Conservation (phyloP, 306 rosid species). For the Carpinus fangiana region DNA sequence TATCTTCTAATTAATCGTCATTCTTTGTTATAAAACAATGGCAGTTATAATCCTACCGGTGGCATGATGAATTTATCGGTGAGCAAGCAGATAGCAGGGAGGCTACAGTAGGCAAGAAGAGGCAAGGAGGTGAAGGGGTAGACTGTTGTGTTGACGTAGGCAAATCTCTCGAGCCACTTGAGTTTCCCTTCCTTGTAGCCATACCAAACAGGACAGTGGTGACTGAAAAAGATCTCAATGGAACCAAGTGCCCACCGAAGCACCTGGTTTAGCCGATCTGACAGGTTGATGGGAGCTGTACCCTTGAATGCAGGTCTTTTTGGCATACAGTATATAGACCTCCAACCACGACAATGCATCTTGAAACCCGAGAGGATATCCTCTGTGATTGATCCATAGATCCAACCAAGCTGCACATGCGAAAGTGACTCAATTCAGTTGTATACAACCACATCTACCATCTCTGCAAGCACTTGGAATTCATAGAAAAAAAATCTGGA, state of each 20-base stretch:
- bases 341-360: slow-evolving; percentile 99
- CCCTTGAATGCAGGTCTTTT: slow-evolving; percentile 90
- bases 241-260: slow-evolving; percentile 99
- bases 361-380: slow-evolving; percentile 93
- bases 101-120: slow-evolving; percentile 82
- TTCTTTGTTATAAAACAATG: not conserved
- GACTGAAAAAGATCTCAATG: slow-evolving; percentile 94
- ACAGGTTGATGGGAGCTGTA: slow-evolving; percentile 96
- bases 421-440: slow-evolving; percentile 22
- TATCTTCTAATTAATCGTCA: not conserved
- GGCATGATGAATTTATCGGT: slow-evolving; percentile 99
- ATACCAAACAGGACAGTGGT: slow-evolving; percentile 84
- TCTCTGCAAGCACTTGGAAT: not conserved
- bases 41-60: slow-evolving; percentile 50
- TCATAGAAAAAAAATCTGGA: not conserved
- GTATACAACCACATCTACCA: not conserved
- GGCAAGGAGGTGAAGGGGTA: slow-evolving; percentile 96
- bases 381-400: slow-evolving; percentile 92
- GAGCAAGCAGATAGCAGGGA: slow-evolving; percentile 95
- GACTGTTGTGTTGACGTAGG: slow-evolving; percentile 91
- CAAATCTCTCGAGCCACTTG: slow-evolving; percentile 93
- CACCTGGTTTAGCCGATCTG: slow-evolving; percentile 94
- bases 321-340: slow-evolving; percentile 92
- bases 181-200: slow-evolving; percentile 89
- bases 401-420: slow-evolving; percentile 86